Percentiles rank a stretch among this genome's conserved stretches.
Conservation (phyloP, 2,329 filamentous ascomycete genomes). For the Apiospora arundinis region DNA sequence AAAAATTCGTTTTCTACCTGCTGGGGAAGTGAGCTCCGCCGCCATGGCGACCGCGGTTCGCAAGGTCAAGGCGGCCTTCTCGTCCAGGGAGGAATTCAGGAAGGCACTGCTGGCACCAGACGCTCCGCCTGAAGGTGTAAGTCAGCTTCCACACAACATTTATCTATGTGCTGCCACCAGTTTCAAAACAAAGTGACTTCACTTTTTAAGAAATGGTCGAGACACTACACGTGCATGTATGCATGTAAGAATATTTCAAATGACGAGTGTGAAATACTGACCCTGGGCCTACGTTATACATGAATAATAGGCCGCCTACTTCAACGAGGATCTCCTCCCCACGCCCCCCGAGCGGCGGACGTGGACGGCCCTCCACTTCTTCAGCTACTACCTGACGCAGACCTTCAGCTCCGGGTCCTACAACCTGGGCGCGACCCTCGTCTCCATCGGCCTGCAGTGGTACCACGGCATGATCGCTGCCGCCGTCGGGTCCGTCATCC, state of each 20-base stretch:
- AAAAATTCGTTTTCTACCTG: not conserved
- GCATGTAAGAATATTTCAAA: not conserved
- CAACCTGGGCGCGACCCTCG: constrained; percentile 39
- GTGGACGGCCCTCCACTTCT: constrained; percentile 38
- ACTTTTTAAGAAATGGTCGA: too few species aligned
- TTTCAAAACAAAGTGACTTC: not conserved
- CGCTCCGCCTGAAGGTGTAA: constrained; percentile 22
- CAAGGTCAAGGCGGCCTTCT: constrained; percentile 25
- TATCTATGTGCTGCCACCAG: not conserved
- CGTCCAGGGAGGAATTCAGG: constrained; percentile 28
- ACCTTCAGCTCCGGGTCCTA: constrained; percentile 43
- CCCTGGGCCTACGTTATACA: too few species aligned
- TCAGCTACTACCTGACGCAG: constrained; percentile 41
- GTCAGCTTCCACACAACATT: not conserved
- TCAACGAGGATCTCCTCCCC: constrained; percentile 35
- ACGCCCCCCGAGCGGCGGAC: constrained; percentile 32
- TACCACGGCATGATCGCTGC: constrained; percentile 42
- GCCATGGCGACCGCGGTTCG: constrained; percentile 10
- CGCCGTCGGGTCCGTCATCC: constrained; percentile 39
- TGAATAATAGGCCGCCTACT: constrained; percentile 28
- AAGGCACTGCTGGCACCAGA: constrained; percentile 26
- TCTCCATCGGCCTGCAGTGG: constrained; percentile 39
- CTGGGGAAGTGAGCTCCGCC: not conserved
- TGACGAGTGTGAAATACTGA: not conserved
- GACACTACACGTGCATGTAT: not conserved